Evolutionary conservation across 2,329 filamentous ascomycete species (phyloP).

Genomic region (Colletotrichum lindemuthianum): DNA sequence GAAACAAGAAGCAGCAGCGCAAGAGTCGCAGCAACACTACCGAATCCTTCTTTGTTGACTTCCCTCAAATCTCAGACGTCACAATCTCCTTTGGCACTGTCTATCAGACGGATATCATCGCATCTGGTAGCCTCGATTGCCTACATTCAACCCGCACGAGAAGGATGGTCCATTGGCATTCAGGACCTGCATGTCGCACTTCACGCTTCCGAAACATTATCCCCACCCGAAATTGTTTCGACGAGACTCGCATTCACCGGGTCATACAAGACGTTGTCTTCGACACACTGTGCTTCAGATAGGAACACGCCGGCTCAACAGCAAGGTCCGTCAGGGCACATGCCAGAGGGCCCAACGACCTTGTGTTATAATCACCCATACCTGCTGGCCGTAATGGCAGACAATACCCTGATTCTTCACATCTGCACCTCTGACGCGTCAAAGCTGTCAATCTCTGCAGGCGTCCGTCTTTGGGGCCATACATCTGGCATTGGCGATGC

Average conservation of each 20-base stretch:
- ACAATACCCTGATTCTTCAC: slow-evolving; percentile 88
- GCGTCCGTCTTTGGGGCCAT: slow-evolving; percentile 87
- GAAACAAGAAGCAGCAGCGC: neutral
- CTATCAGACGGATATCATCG: slow-evolving; percentile 73
- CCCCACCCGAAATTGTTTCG: slow-evolving; percentile 46
- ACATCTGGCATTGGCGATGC: slow-evolving; percentile 89
- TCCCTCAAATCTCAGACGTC: slow-evolving; percentile 85
- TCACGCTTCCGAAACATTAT: slow-evolving; percentile 22
- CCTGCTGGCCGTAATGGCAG: slow-evolving; percentile 81
- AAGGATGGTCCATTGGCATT: slow-evolving; percentile 90
- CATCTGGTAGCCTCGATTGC: slow-evolving; percentile 84
- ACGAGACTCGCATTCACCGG: slow-evolving; percentile 54
- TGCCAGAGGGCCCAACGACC: slow-evolving; percentile 62
- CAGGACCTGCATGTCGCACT: slow-evolving; percentile 80
- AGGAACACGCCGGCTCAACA: slow-evolving; percentile 26
- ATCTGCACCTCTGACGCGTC: slow-evolving; percentile 79
- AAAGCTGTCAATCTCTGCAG: slow-evolving; percentile 74
- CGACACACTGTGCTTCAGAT: neutral
- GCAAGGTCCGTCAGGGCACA: slow-evolving; percentile 1
- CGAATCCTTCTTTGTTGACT: slow-evolving; percentile 70
- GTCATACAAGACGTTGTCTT: slow-evolving; percentile 41
- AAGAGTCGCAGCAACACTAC: slow-evolving; percentile 31
- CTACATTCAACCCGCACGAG: slow-evolving; percentile 81
- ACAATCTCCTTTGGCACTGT: slow-evolving; percentile 82
- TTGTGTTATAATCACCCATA: slow-evolving; percentile 85